Conservation (phyloP, 108 stramenopile genomes). For the Skeletonema potamos region DNA sequence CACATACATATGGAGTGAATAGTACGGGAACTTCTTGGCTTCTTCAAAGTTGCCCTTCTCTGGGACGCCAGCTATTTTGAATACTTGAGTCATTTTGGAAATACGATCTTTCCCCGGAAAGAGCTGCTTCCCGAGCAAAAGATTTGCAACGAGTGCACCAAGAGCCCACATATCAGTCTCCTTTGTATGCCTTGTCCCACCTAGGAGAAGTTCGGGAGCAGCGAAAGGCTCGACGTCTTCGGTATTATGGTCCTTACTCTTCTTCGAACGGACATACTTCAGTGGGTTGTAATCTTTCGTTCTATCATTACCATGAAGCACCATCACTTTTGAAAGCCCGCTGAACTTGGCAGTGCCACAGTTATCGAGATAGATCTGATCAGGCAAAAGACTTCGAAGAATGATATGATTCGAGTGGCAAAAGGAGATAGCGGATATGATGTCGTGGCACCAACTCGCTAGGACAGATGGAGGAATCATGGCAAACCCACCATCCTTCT, state of each 20-base stretch:
- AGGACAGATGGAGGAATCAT: conserved; percentile 61
- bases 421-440: conserved; percentile 75
- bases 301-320: conserved; percentile 53
- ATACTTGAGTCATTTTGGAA: conserved; percentile 58
- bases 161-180: conserved; percentile 86
- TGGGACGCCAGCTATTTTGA: conserved; percentile 81
- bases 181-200: conserved; percentile 70
- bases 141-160: conserved; percentile 74
- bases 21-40: conserved; percentile 71
- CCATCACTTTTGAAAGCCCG: conserved; percentile 71
- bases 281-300: conserved; percentile 45
- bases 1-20: conserved; percentile 43
- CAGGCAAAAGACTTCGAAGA: conserved; percentile 66
- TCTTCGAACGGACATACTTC: conserved; percentile 43
- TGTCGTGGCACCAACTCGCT: conserved; percentile 74
- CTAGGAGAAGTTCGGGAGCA: conserved; percentile 79
- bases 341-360: conserved; percentile 75
- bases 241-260: conserved; percentile 51
- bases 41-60: conserved; percentile 55
- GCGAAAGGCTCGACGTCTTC: conserved; percentile 70
- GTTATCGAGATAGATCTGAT: conserved; percentile 80
- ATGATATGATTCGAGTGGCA: conserved; percentile 81
- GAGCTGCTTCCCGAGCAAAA: conserved; percentile 76
- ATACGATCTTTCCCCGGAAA: conserved; percentile 74
- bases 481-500: conserved; percentile 19